Conservation (phyloP, 208 protist species). For the Leishmania major region DNA sequence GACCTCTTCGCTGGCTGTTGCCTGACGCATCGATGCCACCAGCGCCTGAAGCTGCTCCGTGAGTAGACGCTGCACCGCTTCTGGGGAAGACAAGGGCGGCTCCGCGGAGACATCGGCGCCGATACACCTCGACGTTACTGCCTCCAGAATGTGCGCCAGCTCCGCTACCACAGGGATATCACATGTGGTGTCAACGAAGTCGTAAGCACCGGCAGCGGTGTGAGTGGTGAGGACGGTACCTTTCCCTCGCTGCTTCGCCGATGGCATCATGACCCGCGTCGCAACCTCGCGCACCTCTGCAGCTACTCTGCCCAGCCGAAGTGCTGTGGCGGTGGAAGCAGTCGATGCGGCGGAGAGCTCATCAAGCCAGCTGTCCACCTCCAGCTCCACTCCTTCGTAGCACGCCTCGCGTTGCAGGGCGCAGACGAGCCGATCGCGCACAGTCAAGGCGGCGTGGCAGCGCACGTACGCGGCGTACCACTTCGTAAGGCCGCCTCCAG, state of each 20-base stretch:
- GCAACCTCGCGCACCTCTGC: conserved; percentile 4
- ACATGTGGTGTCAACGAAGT: neutral
- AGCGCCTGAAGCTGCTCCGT: neutral
- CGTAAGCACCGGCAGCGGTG: neutral
- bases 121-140: neutral
- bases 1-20: neutral
- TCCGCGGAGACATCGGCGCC: neutral
- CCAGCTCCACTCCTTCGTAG: conserved; percentile 26
- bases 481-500: conserved; percentile 3
- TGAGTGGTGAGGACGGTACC: neutral
- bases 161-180: neutral
- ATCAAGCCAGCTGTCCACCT: conserved; percentile 27
- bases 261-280: conserved; percentile 3
- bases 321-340: neutral
- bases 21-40: neutral
- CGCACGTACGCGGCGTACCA: conserved; percentile 21
- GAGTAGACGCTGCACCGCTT: neutral
- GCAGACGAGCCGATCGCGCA: conserved; percentile 6
- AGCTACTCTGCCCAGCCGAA: neutral
- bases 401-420: conserved; percentile 13
- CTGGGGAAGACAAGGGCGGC: conserved; percentile 2
- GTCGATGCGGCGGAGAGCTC: neutral
- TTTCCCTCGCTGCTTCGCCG: neutral
- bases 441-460: neutral
- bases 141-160: conserved; percentile 4